Base-by-base conservation (phyloP, 2,329 filamentous ascomycete species). In the Verticillium isaacii region DNA sequence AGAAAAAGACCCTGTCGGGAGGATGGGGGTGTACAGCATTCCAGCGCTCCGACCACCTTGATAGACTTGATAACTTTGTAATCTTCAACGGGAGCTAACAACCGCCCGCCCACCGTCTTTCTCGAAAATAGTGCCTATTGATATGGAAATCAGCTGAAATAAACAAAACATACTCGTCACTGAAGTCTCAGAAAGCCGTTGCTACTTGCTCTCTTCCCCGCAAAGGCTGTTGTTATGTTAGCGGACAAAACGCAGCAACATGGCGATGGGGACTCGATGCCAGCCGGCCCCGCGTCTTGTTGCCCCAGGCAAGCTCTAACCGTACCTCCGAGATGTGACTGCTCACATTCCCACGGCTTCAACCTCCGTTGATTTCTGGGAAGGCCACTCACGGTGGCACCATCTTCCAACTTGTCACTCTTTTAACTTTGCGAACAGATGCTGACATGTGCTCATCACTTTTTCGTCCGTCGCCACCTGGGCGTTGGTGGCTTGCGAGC, bases 281-380 rank as follows among this genome's bases (percentile, higher is more conserved):
- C 9, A 50, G 45, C 19, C 45, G 19, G 45, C 45, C 45, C 45
- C 45, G 45, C 45, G 45, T 50, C 19, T 23, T 50, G 9, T 50
- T 50, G 45, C 45, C 45, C n/a, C 19, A 25, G 45, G 19, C 45
- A 23, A 8, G 45, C 45, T 50, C 19, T 50, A 3, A 9, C 45
- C 23, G 45, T n/a, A 39, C 37, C 34, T 23, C 45, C 32, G 36
- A 32, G 58, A 65, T 60, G 52, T 64, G 63, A 65, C 62, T 62
- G 62, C 57, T 64, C 63, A 65, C 32, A 65, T 58, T 55, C 29
- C n/a, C 11, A 36, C 55, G 12, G 39, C 56, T 63, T 61, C 39
- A 55, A 55, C 61, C 59, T 61, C 36, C 52, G 32, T 39, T 29
- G 61, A 50, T 58, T 61, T 57, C 58, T 37, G 56, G 56, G 58